These are phyloP conservation scores for Solanum bulbocastanum DNA, from an alignment of 257 asterid species.

Conservation along the genomic window DNA sequence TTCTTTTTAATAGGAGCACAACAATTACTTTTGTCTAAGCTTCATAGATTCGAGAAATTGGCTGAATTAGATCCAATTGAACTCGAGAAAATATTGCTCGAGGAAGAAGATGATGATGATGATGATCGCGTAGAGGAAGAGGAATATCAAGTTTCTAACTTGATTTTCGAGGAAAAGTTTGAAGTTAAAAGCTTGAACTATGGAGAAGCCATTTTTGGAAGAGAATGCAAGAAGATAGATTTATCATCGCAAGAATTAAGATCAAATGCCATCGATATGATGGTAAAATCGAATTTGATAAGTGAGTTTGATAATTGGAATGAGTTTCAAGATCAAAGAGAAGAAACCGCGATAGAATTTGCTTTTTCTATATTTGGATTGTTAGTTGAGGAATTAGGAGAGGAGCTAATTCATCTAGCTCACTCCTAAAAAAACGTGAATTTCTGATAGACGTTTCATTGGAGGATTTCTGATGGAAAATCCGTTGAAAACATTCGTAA, in stretches of 20 bases:
- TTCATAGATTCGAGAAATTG: conserved; percentile 40
- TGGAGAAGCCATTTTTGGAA: conserved; percentile 20
- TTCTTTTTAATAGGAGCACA: conserved; percentile 37
- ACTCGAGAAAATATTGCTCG: conserved; percentile 42
- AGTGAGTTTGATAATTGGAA: conserved; percentile 28
- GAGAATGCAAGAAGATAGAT: conserved; percentile 27
- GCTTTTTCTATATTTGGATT: conserved; percentile 24
- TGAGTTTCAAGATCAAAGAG: conserved; percentile 14
- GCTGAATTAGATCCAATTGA: conserved; percentile 60
- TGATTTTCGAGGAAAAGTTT: conserved; percentile 23
- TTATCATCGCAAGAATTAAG: conserved; percentile 28
- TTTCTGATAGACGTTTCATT: background rate
- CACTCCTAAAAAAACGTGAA: background rate
- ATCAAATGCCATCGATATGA: conserved; percentile 33
- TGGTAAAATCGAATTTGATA: conserved; percentile 34
- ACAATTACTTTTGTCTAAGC: conserved; percentile 43
- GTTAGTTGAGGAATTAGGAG: conserved; percentile 32
- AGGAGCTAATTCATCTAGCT: conserved; percentile 13
- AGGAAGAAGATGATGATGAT: background rate
- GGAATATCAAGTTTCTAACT: conserved; percentile 14
- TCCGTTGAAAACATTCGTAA: background rate
- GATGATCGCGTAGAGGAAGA: conserved; percentile 10
- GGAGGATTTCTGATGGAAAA: background rate
- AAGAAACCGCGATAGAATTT: conserved; percentile 31
- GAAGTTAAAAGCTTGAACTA: background rate